These are phyloP conservation scores for Russula dissimulans DNA, from an alignment of 768 basidiomycete genomes.

Conservation along the genomic window DNA sequence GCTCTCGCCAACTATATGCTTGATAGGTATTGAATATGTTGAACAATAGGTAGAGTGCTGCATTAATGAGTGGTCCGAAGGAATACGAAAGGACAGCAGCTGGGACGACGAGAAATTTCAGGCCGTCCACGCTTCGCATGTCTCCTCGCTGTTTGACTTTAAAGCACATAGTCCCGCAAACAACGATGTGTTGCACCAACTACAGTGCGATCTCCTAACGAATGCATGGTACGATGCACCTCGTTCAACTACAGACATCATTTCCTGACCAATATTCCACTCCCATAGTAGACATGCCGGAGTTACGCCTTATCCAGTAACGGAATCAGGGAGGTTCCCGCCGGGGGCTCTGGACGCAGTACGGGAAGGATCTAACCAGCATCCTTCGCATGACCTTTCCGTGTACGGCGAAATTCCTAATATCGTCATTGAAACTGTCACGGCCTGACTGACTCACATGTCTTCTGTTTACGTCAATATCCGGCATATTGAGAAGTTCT, in stretches of 20 bases:
- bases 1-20: not conserved
- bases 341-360: not conserved
- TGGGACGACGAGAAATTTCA: not conserved
- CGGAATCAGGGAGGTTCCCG: not conserved
- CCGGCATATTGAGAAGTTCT: not conserved
- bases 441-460: not conserved
- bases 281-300: not conserved
- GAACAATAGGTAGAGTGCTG: constrained; percentile 1
- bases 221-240: not conserved
- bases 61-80: constrained; percentile 7
- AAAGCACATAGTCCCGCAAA: not conserved
- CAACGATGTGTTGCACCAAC: not conserved
- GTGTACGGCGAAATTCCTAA: not conserved
- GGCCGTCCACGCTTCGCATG: not conserved
- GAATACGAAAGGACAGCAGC: not conserved
- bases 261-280: not conserved
- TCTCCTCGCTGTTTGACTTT: not conserved
- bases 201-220: not conserved
- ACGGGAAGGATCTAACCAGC: not conserved
- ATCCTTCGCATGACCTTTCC: not conserved
- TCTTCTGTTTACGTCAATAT: not conserved
- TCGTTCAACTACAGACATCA: not conserved
- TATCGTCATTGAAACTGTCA: not conserved
- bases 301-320: not conserved
- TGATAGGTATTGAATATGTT: not conserved